phyloP scores from a whole-genome alignment of 495 filamentous ascomycete genomes.

The Usnea hakonensis region DNA sequence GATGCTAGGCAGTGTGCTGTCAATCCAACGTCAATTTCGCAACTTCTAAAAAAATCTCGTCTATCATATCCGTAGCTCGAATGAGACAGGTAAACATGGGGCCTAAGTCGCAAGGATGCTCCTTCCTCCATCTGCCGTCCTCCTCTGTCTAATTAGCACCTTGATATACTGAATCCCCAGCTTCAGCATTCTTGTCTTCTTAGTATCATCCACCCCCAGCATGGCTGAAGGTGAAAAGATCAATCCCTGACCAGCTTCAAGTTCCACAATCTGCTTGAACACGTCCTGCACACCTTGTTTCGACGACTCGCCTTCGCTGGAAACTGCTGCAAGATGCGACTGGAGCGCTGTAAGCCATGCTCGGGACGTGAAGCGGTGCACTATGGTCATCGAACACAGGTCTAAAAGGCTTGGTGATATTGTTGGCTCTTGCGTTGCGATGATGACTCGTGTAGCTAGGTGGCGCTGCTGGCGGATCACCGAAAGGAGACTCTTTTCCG shows the following conservation, averaged over 20 bases:
- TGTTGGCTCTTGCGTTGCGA: slow-evolving; percentile 75
- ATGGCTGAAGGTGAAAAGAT: slow-evolving; percentile 58
- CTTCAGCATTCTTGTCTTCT: slow-evolving; percentile 24
- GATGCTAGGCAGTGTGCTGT: too few relatives aligned
- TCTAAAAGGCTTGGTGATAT: slow-evolving; percentile 61
- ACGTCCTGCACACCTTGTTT: slow-evolving; percentile 32
- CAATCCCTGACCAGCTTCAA: slow-evolving; percentile 56
- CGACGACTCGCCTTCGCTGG: slow-evolving; percentile 19
- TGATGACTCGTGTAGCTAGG: slow-evolving; percentile 54
- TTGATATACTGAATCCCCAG: slow-evolving; percentile 44
- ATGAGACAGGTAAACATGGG: background rate
- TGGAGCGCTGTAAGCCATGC: slow-evolving; percentile 57
- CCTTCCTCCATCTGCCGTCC: slow-evolving; percentile 50
- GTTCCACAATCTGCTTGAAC: slow-evolving; percentile 49
- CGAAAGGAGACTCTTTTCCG: slow-evolving; percentile 50
- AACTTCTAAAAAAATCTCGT: too few relatives aligned
- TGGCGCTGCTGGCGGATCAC: slow-evolving; percentile 67
- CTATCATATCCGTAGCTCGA: background rate
- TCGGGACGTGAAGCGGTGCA: slow-evolving; percentile 67
- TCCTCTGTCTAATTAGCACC: slow-evolving; percentile 43
- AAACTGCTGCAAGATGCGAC: slow-evolving; percentile 51
- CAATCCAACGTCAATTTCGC: too few relatives aligned
- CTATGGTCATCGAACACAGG: slow-evolving; percentile 63
- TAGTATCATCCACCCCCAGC: slow-evolving; percentile 29
- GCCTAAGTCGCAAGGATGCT: slow-evolving; percentile 36